Evolutionary conservation across 2,329 filamentous ascomycete genomes (phyloP).

Genomic region (Coleophoma crateriformis): DNA sequence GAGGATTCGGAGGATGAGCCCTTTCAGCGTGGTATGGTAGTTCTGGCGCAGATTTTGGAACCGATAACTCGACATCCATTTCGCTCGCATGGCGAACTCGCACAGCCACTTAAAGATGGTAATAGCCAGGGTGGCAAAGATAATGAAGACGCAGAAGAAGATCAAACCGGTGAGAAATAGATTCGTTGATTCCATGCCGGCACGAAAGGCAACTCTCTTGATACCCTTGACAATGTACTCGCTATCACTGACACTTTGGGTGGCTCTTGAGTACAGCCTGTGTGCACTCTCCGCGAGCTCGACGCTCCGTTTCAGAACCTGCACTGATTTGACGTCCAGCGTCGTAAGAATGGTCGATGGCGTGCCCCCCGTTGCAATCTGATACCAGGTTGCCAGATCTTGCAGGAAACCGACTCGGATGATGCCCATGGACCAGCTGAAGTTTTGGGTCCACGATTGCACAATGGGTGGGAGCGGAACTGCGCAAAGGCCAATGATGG

Average conservation of each 20-base stretch:
- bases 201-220: constrained; percentile 80
- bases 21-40: constrained; percentile 88
- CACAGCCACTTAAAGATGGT: constrained; percentile 74
- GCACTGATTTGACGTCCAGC: constrained; percentile 70
- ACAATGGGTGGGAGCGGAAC: constrained; percentile 83
- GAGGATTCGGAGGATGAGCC: constrained; percentile 84
- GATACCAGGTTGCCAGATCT: constrained; percentile 89
- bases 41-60: constrained; percentile 92
- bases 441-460: constrained; percentile 91
- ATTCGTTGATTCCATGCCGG: constrained; percentile 82
- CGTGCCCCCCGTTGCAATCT: constrained; percentile 83
- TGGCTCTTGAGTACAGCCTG: constrained; percentile 21
- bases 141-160: constrained; percentile 82
- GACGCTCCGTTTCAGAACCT: constrained; percentile 56
- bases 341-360: constrained; percentile 74
- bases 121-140: constrained; percentile 67
- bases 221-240: constrained; percentile 70
- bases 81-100: constrained; percentile 68
- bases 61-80: constrained; percentile 76
- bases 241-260: constrained; percentile 38
- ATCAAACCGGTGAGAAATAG: constrained; percentile 87
- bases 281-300: constrained; percentile 34
- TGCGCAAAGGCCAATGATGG: constrained; percentile 79
- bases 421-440: constrained; percentile 97
- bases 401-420: constrained; percentile 83